Conservation (phyloP, 2,329 filamentous ascomycete species). For the Pyrenophora teres region DNA sequence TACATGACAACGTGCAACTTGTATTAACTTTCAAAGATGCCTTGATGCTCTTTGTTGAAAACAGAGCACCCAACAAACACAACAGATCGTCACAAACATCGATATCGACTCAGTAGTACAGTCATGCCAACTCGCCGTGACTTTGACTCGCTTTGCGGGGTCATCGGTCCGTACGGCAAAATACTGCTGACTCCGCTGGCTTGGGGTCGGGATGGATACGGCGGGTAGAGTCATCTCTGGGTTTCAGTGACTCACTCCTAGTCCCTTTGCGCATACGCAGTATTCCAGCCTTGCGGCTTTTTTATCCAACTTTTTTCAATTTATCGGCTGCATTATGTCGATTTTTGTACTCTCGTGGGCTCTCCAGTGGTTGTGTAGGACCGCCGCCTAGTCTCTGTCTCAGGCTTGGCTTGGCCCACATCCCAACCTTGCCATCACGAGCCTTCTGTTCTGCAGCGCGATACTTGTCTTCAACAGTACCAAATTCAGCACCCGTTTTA, state of each 20-base stretch:
- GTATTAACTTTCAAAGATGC: background rate
- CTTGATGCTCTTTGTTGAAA: background rate
- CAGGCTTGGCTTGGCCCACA: slow-evolving; percentile 68
- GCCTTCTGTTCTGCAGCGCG: slow-evolving; percentile 64
- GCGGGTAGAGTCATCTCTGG: slow-evolving; percentile 5
- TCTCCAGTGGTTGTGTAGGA: slow-evolving; percentile 66
- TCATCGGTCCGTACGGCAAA: slow-evolving; percentile 11
- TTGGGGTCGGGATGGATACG: slow-evolving; percentile 4
- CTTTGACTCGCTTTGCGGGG: slow-evolving; percentile 9
- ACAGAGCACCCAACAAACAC: background rate
- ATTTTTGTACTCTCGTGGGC: slow-evolving; percentile 84
- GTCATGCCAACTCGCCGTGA: slow-evolving; percentile 1
- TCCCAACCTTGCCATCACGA: slow-evolving; percentile 50
- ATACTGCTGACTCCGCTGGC: slow-evolving; percentile 2
- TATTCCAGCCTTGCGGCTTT: no score
- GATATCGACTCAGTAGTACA: background rate
- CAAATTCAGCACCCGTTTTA: slow-evolving; percentile 87
- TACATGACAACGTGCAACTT: background rate
- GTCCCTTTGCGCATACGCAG: no score
- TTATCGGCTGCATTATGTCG: slow-evolving; percentile 54
- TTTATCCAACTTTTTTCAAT: slow-evolving; percentile 40
- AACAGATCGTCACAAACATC: background rate
- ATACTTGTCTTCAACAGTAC: slow-evolving; percentile 66
- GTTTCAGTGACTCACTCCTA: background rate
- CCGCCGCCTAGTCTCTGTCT: slow-evolving; percentile 54